Conservation (phyloP, 441 rosid genomes). For the Theobroma grandiflorum region DNA sequence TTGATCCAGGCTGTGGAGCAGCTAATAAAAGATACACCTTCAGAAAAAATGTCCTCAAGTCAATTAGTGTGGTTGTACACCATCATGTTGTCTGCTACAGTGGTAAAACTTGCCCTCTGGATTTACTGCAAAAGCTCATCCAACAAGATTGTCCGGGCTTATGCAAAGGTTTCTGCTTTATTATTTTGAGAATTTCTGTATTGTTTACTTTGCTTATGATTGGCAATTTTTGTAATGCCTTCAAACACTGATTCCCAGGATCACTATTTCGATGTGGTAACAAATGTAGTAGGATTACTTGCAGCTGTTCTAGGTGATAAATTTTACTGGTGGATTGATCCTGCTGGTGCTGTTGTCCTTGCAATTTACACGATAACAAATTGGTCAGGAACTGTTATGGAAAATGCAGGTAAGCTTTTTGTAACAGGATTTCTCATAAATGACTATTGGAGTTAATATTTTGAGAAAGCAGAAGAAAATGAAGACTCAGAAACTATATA, state of each 20-base stretch:
- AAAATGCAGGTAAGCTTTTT: slow-evolving; percentile 66
- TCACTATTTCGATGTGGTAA: slow-evolving; percentile 84
- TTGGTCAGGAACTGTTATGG: slow-evolving; percentile 87
- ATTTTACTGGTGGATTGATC: slow-evolving; percentile 86
- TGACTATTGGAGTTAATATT: neutral
- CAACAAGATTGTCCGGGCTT: slow-evolving; percentile 85
- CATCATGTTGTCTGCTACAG: slow-evolving; percentile 82
- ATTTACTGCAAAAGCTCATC: slow-evolving; percentile 78
- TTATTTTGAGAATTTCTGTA: neutral
- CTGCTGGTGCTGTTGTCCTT: slow-evolving; percentile 75
- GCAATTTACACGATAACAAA: slow-evolving; percentile 79
- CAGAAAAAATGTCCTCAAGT: slow-evolving; percentile 49
- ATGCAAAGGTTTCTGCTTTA: slow-evolving; percentile 68
- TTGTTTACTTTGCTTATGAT: neutral
- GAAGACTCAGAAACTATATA: neutral
- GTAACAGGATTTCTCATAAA: neutral
- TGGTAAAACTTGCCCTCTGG: slow-evolving; percentile 80
- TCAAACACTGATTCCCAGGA: slow-evolving; percentile 51
- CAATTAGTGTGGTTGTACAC: slow-evolving; percentile 69
- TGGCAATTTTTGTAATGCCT: slow-evolving; percentile 3
- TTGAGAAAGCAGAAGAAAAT: neutral
- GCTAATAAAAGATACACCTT: slow-evolving; percentile 50
- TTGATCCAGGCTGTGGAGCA: slow-evolving; percentile 71
- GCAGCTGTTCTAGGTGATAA: slow-evolving; percentile 83
- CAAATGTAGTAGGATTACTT: slow-evolving; percentile 76